phyloP scores from a whole-genome alignment of 441 rosid species.

The Melastoma candidum region DNA sequence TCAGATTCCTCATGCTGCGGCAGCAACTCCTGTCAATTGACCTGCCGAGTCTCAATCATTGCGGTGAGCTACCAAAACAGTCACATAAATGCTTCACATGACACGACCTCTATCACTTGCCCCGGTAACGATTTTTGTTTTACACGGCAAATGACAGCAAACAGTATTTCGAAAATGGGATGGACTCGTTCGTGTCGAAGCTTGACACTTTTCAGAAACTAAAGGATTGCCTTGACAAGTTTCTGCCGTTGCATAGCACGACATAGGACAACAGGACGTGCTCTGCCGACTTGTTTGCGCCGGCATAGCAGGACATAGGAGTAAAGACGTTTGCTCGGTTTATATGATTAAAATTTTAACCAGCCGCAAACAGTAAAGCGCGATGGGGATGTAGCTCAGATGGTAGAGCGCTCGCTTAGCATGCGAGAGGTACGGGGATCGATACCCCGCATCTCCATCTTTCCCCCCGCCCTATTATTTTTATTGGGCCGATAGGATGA shows the following conservation, averaged over 20 bases:
- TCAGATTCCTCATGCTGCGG: slow-evolving; percentile 16
- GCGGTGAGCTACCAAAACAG: slow-evolving; percentile 38
- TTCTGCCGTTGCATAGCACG: slow-evolving; percentile 28
- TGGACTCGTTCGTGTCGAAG: slow-evolving; percentile 92
- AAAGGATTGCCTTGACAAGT: slow-evolving; percentile 61
- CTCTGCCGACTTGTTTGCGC: too few relatives aligned
- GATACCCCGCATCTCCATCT: slow-evolving; percentile 44
- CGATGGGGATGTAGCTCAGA: slow-evolving; percentile 73
- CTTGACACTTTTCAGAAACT: slow-evolving; percentile 79
- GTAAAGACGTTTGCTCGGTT: too few relatives aligned
- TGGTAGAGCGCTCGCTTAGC: slow-evolving; percentile 99
- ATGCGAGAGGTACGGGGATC: slow-evolving; percentile 21
- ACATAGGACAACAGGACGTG: too few relatives aligned
- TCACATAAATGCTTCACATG: background rate
- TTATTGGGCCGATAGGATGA: too few relatives aligned
- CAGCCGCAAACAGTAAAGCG: too few relatives aligned
- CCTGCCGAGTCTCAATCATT: slow-evolving; percentile 55
- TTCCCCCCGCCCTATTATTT: too few relatives aligned
- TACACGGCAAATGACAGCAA: too few relatives aligned
- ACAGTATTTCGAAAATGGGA: slow-evolving; percentile 68
- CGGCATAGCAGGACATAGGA: too few relatives aligned
- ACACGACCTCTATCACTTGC: too few relatives aligned
- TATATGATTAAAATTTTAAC: too few relatives aligned
- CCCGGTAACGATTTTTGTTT: too few relatives aligned
- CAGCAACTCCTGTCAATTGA: slow-evolving; percentile 15